A percentile compares a stretch with the other conserved stretches of the same genome.
These are phyloP conservation scores for Candida frijolesensis DNA, from an alignment of 1,139 yeast genomes.

Conservation along the genomic window DNA sequence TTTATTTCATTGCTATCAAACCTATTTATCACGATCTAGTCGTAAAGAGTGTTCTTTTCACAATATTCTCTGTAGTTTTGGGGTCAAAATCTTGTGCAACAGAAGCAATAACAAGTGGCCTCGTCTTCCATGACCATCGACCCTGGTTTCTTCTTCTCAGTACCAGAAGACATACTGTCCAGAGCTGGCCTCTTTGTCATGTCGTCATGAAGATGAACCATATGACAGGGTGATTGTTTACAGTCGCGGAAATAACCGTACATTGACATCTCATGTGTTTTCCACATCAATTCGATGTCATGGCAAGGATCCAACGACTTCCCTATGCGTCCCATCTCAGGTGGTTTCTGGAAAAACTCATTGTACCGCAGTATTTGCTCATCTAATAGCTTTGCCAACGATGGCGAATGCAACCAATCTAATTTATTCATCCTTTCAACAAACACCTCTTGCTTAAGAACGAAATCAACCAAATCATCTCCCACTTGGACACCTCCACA, in stretches of 20 bases:
- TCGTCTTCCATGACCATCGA: too few relatives aligned
- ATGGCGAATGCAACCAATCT: constrained; percentile 30
- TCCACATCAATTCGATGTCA: constrained; percentile 45
- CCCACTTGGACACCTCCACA: constrained; percentile 9
- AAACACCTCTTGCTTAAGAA: constrained; percentile 33
- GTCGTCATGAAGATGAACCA: constrained; percentile 20
- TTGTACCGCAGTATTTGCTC: constrained; percentile 27
- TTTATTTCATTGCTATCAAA: too few relatives aligned
- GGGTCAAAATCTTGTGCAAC: too few relatives aligned
- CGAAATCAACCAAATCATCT: constrained; percentile 34
- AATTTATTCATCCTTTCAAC: constrained; percentile 29
- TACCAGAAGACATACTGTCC: too few relatives aligned
- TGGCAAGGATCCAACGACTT: constrained; percentile 35
- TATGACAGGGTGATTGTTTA: constrained; percentile 10
- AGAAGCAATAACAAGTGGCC: too few relatives aligned
- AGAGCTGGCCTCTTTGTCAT: neutral
- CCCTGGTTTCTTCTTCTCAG: too few relatives aligned
- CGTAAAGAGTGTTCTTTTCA: too few relatives aligned
- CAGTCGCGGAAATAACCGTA: constrained; percentile 26
- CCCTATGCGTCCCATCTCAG: constrained; percentile 2
- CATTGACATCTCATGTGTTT: constrained; percentile 38
- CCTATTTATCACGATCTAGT: too few relatives aligned
- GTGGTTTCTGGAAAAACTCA: constrained; percentile 26
- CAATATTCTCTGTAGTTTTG: too few relatives aligned
- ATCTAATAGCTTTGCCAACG: constrained; percentile 19